A percentile compares a stretch with the other conserved stretches of the same genome.
phyloP scores from a whole-genome alignment of 805 yeast genomes.

The Metschnikowia koreensis region DNA sequence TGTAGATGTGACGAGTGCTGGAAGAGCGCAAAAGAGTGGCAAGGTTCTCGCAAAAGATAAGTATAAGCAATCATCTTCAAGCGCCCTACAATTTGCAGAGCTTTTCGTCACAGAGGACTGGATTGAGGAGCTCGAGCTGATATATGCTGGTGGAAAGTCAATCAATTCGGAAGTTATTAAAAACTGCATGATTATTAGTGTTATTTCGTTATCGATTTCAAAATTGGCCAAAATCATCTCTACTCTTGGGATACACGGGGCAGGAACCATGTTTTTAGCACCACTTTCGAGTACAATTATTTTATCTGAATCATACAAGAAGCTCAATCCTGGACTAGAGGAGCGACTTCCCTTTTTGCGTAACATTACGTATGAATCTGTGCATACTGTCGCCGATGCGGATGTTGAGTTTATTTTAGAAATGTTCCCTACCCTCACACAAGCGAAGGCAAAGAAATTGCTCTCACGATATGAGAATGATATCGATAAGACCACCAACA shows the following conservation, averaged over 20 bases:
- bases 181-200: conserved; percentile 51
- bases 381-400: conserved; percentile 21
- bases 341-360: conserved; percentile 50
- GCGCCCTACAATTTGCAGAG: conserved; percentile 45
- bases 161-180: conserved; percentile 45
- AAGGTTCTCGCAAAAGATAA: conserved; percentile 25
- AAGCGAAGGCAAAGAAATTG: conserved; percentile 47
- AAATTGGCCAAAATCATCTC: conserved; percentile 43
- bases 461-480: conserved; percentile 47
- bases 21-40: conserved; percentile 15
- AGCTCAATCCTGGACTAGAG: conserved; percentile 49
- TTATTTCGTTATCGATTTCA: conserved; percentile 47
- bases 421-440: conserved; percentile 63
- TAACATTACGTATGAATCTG: conserved; percentile 14
- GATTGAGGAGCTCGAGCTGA: conserved; percentile 57
- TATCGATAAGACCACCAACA: conserved; percentile 57
- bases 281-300: conserved; percentile 59
- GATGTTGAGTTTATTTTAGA: conserved; percentile 47
- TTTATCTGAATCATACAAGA: conserved; percentile 46
- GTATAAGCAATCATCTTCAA: conserved; percentile 14
- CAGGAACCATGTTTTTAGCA: conserved; percentile 41
- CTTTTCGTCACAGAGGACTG: conserved; percentile 53
- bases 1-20: conserved; percentile 16
- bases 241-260: conserved; percentile 41
- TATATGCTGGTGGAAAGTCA: conserved; percentile 58